These are phyloP conservation scores for Metschnikowia amazonensis DNA, from an alignment of 805 yeast genomes.

Conservation along the genomic window DNA sequence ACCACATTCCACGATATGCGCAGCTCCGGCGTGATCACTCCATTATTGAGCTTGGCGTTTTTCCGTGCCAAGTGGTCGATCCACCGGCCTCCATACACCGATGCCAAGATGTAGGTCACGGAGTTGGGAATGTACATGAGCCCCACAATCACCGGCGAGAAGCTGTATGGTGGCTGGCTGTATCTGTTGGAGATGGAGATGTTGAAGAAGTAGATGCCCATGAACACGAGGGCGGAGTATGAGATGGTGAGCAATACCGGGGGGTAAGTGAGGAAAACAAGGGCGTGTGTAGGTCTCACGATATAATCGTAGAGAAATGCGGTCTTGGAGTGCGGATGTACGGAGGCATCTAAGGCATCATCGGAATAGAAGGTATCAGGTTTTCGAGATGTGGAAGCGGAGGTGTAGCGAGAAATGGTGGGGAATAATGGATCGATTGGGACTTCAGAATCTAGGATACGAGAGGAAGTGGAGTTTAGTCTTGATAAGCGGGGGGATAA, in stretches of 20 bases:
- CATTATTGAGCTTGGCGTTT: constrained; percentile 55
- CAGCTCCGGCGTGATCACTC: constrained; percentile 69
- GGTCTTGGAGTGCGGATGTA: not conserved
- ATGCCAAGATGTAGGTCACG: constrained; percentile 68
- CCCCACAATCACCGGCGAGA: constrained; percentile 62
- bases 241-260: constrained; percentile 66
- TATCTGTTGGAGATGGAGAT: constrained; percentile 65
- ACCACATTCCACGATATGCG: constrained; percentile 73
- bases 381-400: constrained; percentile 20
- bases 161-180: constrained; percentile 64
- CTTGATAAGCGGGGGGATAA: not conserved
- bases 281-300: constrained; percentile 57
- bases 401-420: constrained; percentile 33
- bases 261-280: constrained; percentile 62
- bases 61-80: constrained; percentile 56
- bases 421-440: constrained; percentile 41
- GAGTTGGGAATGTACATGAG: constrained; percentile 81
- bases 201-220: constrained; percentile 67
- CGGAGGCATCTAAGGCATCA: not conserved
- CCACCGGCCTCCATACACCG: constrained; percentile 80
- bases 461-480: constrained; percentile 5
- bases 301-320: constrained; percentile 43
- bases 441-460: constrained; percentile 24
- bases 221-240: constrained; percentile 70
- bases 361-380: not conserved